phyloP scores from a whole-genome alignment of 2,329 filamentous ascomycete species.

The Pseudogymnoascus sp. region DNA sequence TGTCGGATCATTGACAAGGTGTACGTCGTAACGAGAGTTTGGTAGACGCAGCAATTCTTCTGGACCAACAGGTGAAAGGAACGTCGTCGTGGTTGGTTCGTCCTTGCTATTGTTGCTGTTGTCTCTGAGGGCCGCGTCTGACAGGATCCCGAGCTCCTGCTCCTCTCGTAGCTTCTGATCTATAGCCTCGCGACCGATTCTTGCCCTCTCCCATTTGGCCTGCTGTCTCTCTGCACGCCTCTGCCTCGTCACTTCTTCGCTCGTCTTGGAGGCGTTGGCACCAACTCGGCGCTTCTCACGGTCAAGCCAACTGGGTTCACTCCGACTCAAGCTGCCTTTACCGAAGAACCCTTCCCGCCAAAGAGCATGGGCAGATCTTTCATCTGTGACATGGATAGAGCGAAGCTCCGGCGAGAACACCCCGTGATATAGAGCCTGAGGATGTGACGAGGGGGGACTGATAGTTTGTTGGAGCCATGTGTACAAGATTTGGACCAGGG shows the following conservation, averaged over 20 bases:
- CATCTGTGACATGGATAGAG: constrained; percentile 77
- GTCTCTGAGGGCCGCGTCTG: not conserved
- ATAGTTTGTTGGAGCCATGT: constrained; percentile 70
- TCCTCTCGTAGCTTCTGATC: constrained; percentile 60
- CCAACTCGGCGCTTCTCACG: constrained; percentile 69
- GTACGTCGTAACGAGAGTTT: constrained; percentile 41
- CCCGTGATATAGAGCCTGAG: constrained; percentile 58
- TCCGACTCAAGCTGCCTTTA: constrained; percentile 85
- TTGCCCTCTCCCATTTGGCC: constrained; percentile 88
- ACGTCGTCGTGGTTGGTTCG: constrained; percentile 2
- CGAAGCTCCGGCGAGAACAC: constrained; percentile 76
- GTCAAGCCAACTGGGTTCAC: constrained; percentile 88
- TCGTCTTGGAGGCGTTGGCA: constrained; percentile 58
- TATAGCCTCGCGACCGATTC: constrained; percentile 76
- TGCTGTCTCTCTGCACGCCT: constrained; percentile 73
- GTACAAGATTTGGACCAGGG: constrained; percentile 71
- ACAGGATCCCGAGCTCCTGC: constrained; percentile 6
- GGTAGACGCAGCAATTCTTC: constrained; percentile 44
- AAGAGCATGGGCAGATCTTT: constrained; percentile 65
- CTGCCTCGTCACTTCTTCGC: constrained; percentile 71
- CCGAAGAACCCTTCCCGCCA: constrained; percentile 99
- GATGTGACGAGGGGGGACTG: constrained; percentile 56
- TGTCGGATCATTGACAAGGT: not conserved
- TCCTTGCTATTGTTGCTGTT: not conserved
- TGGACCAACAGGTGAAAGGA: constrained; percentile 20